These are phyloP conservation scores for Clarireedia paspali DNA, from an alignment of 2,329 filamentous ascomycete species.

Conservation along the genomic window DNA sequence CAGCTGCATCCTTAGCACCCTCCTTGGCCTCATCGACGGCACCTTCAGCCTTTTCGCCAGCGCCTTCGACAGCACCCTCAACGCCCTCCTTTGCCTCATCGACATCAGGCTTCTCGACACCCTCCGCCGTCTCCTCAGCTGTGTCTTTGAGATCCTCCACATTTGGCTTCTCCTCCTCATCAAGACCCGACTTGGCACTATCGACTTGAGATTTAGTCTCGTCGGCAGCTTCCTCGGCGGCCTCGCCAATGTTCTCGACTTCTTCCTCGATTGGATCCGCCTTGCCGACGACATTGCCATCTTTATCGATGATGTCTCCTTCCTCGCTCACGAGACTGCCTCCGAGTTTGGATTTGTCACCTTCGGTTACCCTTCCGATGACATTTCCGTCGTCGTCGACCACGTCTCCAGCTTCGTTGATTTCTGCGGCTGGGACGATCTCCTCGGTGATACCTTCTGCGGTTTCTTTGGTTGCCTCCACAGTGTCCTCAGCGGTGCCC, in stretches of 20 bases:
- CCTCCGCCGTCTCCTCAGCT: not conserved
- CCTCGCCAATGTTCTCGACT: not conserved
- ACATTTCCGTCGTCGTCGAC: conserved; percentile 45
- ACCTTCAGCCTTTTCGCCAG: not conserved
- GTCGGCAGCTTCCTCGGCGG: not conserved
- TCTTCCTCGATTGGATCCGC: conserved; percentile 9
- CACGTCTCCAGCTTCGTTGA: conserved; percentile 45
- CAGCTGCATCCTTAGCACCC: conserved; percentile 33
- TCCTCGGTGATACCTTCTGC: not conserved
- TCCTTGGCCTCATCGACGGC: conserved; percentile 33
- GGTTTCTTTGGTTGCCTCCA: not conserved
- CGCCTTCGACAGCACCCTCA: conserved; percentile 20
- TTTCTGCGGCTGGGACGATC: conserved; percentile 11
- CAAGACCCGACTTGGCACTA: conserved; percentile 7
- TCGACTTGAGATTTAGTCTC: conserved; percentile 2
- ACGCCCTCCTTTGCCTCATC: conserved; percentile 42
- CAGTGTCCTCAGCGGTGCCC: not conserved
- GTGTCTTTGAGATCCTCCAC: conserved; percentile 20
- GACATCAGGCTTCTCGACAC: not conserved
- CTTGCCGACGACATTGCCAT: conserved; percentile 39
- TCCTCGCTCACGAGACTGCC: conserved; percentile 27
- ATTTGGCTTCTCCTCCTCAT: conserved; percentile 28
- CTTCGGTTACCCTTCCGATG: conserved; percentile 53
- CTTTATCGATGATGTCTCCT: conserved; percentile 49
- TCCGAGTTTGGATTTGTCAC: conserved; percentile 49